These are phyloP conservation scores for Ocimum tenuiflorum DNA, from an alignment of 257 asterid species.

Conservation along the genomic window DNA sequence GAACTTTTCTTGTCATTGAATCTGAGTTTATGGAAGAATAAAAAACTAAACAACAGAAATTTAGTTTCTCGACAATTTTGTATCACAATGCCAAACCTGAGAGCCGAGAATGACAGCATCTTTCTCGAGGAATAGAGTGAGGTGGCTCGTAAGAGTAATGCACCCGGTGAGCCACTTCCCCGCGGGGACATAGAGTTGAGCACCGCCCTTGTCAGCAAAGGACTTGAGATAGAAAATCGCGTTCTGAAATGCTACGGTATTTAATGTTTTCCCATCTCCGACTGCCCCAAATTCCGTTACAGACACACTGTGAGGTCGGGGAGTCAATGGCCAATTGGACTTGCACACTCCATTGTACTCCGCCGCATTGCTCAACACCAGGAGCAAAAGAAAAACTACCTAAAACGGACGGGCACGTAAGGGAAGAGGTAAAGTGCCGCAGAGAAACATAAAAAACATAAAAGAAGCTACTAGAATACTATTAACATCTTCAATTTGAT, in stretches of 20 bases:
- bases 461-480: background rate
- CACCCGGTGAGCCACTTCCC: constrained; percentile 88
- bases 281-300: constrained; percentile 91
- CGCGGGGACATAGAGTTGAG: constrained; percentile 90
- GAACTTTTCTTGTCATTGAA: background rate
- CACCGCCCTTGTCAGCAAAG: constrained; percentile 94
- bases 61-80: no score
- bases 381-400: constrained; percentile 59
- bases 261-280: constrained; percentile 82
- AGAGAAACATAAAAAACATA: background rate
- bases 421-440: background rate
- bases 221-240: constrained; percentile 95
- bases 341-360: constrained; percentile 62
- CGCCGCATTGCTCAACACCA: constrained; percentile 34
- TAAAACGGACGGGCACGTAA: constrained; percentile 27
- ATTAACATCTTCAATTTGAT: background rate
- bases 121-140: constrained; percentile 81
- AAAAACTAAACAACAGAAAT: no score
- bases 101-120: constrained; percentile 85
- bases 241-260: constrained; percentile 89
- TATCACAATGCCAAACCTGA: constrained; percentile 63
- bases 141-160: constrained; percentile 92
- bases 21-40: background rate
- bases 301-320: constrained; percentile 96
- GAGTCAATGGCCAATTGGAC: constrained; percentile 57